Evolutionary conservation across 2,329 filamentous ascomycete species (phyloP), one percentile per base, ranked within the genome.

Genomic region (Penicillium sp.): DNA sequence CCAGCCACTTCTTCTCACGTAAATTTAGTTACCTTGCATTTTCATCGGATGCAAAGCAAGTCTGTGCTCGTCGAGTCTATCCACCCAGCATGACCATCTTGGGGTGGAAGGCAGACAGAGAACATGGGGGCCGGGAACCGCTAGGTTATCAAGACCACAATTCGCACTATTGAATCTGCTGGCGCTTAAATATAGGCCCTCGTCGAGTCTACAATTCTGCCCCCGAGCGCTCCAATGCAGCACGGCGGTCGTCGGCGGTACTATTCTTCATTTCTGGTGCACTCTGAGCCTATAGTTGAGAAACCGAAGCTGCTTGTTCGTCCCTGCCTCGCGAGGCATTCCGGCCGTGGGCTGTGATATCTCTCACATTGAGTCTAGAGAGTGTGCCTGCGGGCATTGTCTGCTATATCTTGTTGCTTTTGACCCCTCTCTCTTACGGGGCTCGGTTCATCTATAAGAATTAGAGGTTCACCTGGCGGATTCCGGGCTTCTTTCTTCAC

Each of bases 171-270:
- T 66, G 67, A 57, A 68, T 68, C 64, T 59, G 58, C 64, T 69
- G 70, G 74, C 74, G 74, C 74, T 76, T 76, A 75, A 75, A 73
- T 71, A 71, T 70, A 74, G 71, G 69, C 67, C 66, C 68, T 72
- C 68, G 63, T 74, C 65, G 65, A 72, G 65, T 66, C 68, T 70
- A 62, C 64, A 66, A 55, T 51, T 55, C 37, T 40, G 53, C 55
- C 40, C 59, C 40, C 68, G 42, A 63, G 65, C 65, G 56, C 62
- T 64, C 64, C 64, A 61, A 59, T 72, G 73, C 72, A 69, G 70
- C 68, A 72, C 69, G 68, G 70, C 61, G 55, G 66, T 68, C 62
- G 65, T 66, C 63, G 67, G 72, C 73, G 73, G 67, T 68, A 72
- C 65, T 64, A 59, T 65, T 49, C 59, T 66, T 58, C 51, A 53